These are phyloP conservation scores for Russula olivacea DNA, from an alignment of 768 basidiomycete species.

Conservation along the genomic window DNA sequence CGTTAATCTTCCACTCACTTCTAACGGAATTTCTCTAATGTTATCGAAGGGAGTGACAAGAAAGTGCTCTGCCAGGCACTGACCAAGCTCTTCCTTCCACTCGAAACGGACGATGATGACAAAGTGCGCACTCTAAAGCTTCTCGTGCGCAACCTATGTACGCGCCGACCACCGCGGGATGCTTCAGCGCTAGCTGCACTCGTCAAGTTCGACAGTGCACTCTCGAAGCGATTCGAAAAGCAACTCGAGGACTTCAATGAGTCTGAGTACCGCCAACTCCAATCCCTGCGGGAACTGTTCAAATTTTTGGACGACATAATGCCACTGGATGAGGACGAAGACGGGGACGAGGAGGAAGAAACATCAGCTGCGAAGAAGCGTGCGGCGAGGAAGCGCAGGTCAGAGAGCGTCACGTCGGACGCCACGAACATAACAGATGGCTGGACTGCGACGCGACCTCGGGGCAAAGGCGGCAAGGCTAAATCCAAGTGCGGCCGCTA, in stretches of 20 bases:
- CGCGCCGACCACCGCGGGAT: conserved; percentile 57
- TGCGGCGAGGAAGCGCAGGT: conserved; percentile 48
- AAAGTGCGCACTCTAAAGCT: conserved; percentile 58
- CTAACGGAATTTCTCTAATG: neutral
- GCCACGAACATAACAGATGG: conserved; percentile 36
- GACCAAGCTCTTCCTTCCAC: conserved; percentile 57
- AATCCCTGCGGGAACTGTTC: conserved; percentile 58
- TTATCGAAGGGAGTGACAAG: conserved; percentile 39
- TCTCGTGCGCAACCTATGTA: conserved; percentile 52
- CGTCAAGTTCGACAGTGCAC: conserved; percentile 55
- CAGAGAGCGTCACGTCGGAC: conserved; percentile 50
- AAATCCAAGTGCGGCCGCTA: conserved; percentile 29
- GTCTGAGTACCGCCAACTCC: conserved; percentile 60
- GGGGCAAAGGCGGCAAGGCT: conserved; percentile 34
- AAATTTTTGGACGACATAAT: conserved; percentile 67
- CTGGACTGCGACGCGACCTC: conserved; percentile 25
- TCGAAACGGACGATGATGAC: conserved; percentile 55
- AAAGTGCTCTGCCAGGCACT: conserved; percentile 46
- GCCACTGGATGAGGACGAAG: conserved; percentile 58
- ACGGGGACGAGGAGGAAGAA: conserved; percentile 35
- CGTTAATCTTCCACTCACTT: conserved; percentile 7
- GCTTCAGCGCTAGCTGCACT: conserved; percentile 61
- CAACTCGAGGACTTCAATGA: conserved; percentile 68
- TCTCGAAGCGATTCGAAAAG: conserved; percentile 67
- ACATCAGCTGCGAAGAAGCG: conserved; percentile 33